These are phyloP conservation scores for Alternaria consortialis DNA, from an alignment of 2,329 filamentous ascomycete species.

Conservation along the genomic window DNA sequence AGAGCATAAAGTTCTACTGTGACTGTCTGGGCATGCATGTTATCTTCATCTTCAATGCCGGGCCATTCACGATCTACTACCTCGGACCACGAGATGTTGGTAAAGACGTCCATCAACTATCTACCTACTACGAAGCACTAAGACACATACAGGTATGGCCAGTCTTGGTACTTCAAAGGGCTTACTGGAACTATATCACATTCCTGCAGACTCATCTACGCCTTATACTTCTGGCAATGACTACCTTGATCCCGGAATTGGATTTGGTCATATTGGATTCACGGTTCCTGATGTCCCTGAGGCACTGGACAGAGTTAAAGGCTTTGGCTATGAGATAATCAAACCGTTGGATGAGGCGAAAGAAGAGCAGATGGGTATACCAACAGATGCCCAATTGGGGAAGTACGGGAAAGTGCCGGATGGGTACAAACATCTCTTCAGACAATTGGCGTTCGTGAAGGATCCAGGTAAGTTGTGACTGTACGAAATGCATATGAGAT, in stretches of 20 bases:
- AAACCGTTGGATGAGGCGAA: slow-evolving; percentile 41
- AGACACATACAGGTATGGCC: slow-evolving; percentile 20
- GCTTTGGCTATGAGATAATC: slow-evolving; percentile 37
- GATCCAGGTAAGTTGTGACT: slow-evolving; percentile 27
- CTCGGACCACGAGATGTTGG: slow-evolving; percentile 40
- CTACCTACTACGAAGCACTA: neutral
- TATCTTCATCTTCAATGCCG: slow-evolving; percentile 48
- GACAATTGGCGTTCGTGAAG: slow-evolving; percentile 45
- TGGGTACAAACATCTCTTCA: slow-evolving; percentile 42
- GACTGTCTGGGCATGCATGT: slow-evolving; percentile 47
- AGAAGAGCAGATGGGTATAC: slow-evolving; percentile 36
- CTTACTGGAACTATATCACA: slow-evolving; percentile 45
- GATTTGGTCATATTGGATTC: slow-evolving; percentile 50
- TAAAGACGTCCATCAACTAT: neutral
- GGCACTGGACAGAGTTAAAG: slow-evolving; percentile 31
- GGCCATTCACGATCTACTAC: slow-evolving; percentile 49
- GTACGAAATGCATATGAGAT: no score
- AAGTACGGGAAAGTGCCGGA: slow-evolving; percentile 29
- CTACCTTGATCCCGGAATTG: slow-evolving; percentile 28
- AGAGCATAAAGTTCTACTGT: slow-evolving; percentile 44
- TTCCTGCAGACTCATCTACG: slow-evolving; percentile 33
- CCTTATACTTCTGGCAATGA: slow-evolving; percentile 42
- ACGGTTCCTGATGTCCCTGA: slow-evolving; percentile 44
- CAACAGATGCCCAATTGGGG: slow-evolving; percentile 26
- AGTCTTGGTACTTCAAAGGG: slow-evolving; percentile 37